phyloP scores from a whole-genome alignment of 768 basidiomycete species.

The Lactifluus subvellereus region DNA sequence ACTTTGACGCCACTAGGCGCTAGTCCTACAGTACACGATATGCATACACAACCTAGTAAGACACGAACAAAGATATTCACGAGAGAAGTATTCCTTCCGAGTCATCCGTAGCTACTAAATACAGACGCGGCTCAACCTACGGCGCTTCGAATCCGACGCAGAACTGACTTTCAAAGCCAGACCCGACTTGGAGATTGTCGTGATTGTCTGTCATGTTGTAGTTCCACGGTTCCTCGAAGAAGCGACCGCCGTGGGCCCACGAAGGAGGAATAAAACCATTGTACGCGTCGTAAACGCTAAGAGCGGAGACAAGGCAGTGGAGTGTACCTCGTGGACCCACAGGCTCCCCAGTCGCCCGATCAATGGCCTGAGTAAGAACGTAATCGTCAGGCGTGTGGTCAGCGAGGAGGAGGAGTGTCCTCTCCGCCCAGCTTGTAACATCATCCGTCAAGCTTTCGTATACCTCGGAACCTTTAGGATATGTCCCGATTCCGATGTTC shows the following conservation, averaged over 20 bases:
- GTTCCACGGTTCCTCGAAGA: not conserved
- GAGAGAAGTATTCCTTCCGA: too few relatives aligned
- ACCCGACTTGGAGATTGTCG: not conserved
- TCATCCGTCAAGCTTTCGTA: conserved; percentile 1
- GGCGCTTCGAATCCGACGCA: not conserved
- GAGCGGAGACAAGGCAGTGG: not conserved
- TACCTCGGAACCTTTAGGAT: not conserved
- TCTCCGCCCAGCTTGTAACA: conserved; percentile 5
- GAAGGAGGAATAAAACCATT: conserved; percentile 7
- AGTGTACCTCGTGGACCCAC: not conserved
- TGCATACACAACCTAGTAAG: too few relatives aligned
- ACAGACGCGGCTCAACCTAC: not conserved
- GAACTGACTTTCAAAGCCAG: not conserved
- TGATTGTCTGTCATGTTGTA: not conserved
- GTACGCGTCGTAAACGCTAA: not conserved
- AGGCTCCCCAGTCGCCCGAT: not conserved
- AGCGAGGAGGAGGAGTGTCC: too few relatives aligned
- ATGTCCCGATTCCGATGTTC: conserved; percentile 1
- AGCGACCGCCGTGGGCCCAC: not conserved
- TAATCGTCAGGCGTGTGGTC: not conserved
- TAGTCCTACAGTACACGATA: too few relatives aligned
- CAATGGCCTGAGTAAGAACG: not conserved
- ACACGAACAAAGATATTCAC: not conserved
- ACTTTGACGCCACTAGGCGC: too few relatives aligned
- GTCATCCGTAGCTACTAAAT: not conserved